Conservation (phyloP, 805 yeast species). For the Millerozyma acaciae region DNA sequence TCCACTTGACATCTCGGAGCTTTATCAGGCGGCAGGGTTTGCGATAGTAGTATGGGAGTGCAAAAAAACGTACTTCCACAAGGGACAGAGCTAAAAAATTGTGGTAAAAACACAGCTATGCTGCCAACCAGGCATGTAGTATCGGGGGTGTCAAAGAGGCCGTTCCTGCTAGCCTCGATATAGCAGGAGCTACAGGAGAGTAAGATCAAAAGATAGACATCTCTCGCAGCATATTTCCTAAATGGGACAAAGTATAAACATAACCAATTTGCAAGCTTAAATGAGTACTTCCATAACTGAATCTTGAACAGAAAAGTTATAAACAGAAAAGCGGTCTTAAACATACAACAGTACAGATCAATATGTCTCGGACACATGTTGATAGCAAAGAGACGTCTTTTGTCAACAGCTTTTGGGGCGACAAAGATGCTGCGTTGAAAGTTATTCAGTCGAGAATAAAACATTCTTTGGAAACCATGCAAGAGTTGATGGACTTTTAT, state of each 20-base stretch:
- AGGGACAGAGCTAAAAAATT: no score
- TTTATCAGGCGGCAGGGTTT: no score
- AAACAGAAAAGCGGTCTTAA: conserved; percentile 1
- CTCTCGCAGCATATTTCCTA: conserved; percentile 1
- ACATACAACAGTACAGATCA: background rate
- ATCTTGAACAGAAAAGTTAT: conserved; percentile 1
- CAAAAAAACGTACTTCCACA: no score
- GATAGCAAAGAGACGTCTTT: conserved; percentile 23
- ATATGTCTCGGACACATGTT: background rate
- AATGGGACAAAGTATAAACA: background rate
- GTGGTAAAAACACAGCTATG: no score
- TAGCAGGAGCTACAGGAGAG: no score
- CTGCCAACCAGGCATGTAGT: no score
- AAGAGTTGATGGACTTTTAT: conserved; percentile 33
- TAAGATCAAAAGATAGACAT: no score
- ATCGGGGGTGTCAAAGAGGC: no score
- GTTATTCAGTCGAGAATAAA: conserved; percentile 54
- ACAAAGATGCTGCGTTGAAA: conserved; percentile 56
- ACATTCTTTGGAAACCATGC: conserved; percentile 52
- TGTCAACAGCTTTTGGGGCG: conserved; percentile 54
- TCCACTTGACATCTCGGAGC: no score
- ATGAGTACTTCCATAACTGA: background rate
- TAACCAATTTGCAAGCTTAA: background rate
- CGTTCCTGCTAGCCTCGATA: no score
- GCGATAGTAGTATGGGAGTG: no score